phyloP scores from a whole-genome alignment of 2,329 filamentous ascomycete species.

The Chaetoscypha palmicola region DNA sequence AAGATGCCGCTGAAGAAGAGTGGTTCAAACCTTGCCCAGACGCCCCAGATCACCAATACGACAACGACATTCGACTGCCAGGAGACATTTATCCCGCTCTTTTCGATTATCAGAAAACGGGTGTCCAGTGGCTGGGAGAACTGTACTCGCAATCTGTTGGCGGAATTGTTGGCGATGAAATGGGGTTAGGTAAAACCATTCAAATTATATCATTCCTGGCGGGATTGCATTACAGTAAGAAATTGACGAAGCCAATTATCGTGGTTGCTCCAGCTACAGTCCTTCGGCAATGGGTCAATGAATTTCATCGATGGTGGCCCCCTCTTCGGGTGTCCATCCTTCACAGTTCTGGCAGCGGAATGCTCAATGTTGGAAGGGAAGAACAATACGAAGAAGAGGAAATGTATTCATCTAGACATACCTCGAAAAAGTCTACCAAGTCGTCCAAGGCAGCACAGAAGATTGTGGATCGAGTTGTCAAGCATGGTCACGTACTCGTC shows the following conservation, averaged over 20 bases:
- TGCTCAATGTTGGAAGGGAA: constrained; percentile 73
- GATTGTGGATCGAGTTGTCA: constrained; percentile 74
- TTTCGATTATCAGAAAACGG: constrained; percentile 96
- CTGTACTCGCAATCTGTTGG: constrained; percentile 84
- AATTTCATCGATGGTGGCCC: constrained; percentile 99
- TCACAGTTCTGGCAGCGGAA: constrained; percentile 91
- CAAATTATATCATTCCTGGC: constrained; percentile 64
- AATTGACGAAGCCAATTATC: constrained; percentile 76
- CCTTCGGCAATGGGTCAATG: constrained; percentile 95
- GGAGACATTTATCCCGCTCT: constrained; percentile 89
- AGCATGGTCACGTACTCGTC: constrained; percentile 84
- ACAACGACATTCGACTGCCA: constrained; percentile 68
- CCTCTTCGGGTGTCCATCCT: constrained; percentile 91
- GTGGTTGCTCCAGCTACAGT: constrained; percentile 92
- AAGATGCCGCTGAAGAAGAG: constrained; percentile 47
- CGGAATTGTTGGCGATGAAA: constrained; percentile 94
- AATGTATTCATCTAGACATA: constrained; percentile 37
- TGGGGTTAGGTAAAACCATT: constrained; percentile 96
- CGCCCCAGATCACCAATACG: constrained; percentile 66
- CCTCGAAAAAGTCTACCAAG: constrained; percentile 38
- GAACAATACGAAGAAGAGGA: constrained; percentile 50
- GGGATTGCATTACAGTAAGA: constrained; percentile 84
- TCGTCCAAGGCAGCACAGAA: constrained; percentile 64
- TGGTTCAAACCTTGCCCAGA: constrained; percentile 86
- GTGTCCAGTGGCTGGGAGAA: constrained; percentile 93